Evolutionary conservation across 2,329 filamentous ascomycete species (phyloP), one percentile per base, ranked within the genome.

Genomic region (Botryotinia globosa): DNA sequence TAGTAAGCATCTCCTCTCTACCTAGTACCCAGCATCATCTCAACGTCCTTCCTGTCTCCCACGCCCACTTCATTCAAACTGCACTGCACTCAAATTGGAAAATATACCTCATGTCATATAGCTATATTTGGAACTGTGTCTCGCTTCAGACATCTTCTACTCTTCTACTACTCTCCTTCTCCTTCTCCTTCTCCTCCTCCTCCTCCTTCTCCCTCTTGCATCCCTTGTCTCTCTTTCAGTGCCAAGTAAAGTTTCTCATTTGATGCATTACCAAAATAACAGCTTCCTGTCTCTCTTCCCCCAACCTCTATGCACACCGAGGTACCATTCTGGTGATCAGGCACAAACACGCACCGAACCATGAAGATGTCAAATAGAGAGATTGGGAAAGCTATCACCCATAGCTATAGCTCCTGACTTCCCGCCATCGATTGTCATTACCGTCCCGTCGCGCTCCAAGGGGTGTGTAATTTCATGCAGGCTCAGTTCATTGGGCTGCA

Each of bases 401-500:
- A n/a, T 20, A 62, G 37, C 59, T n/a, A n/a, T n/a, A n/a, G 37
- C 34, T 18, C n/a, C 25, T n/a, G n/a, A 8, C 34, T 16, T n/a
- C 14, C 34, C 22, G 14, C 34, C 25, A 39, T 62, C 34, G 18
- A 39, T 39, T 42, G 39, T 44, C 37, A 44, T 29, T 6, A 29
- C 25, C 22, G 37, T 29, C n/a, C 51, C 25, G 61, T 29, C n/a
- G 39, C 25, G 9, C 37, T 63, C 61, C 5, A 63, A 63, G 25
- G 37, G 37, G 37, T 16, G 25, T 34, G 32, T 14, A 29, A 39
- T 29, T 42, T 42, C 61, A 63, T 63, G n/a, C 61, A 63, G 61
- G 61, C 61, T 63, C 37, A 29, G 61, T 63, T 63, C 61, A 42
- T 63, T 63, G 61, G 61, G 61, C 59, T 63, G 59, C 59, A 44